A percentile compares a stretch with the other conserved stretches of the same genome.
These are phyloP conservation scores for Chalaropsis ovoidea DNA, from an alignment of 2,329 filamentous ascomycete genomes.

Conservation along the genomic window DNA sequence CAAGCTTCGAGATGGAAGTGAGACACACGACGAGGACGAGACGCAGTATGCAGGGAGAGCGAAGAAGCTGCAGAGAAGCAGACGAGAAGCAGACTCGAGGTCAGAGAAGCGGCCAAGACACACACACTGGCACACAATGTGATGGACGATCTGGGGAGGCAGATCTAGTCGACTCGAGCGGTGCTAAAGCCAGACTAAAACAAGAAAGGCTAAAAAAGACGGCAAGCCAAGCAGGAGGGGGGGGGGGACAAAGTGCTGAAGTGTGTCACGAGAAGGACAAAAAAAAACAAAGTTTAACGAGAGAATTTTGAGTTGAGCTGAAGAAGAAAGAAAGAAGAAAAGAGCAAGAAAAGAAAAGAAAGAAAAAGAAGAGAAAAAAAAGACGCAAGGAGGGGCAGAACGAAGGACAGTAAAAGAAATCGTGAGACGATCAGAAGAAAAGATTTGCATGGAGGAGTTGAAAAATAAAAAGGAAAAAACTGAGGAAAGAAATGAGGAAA, in stretches of 20 bases:
- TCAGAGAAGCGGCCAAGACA: not conserved
- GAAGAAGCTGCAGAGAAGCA: constrained; percentile 5
- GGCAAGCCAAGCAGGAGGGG: not conserved
- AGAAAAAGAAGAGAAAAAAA: not conserved
- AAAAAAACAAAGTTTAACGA: constrained; percentile 6
- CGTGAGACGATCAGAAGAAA: not conserved
- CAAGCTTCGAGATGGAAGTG: constrained; percentile 9
- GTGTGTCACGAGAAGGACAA: not conserved
- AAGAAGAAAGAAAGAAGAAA: not conserved
- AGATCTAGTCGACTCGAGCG: not conserved
- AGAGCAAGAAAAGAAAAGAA: not conserved
- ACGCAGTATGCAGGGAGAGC: not conserved
- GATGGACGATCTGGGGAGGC: not conserved
- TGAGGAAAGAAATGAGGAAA: too few species aligned
- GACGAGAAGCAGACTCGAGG: not conserved
- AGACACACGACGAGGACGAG: not conserved
- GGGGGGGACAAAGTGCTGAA: not conserved
- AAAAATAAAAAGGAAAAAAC: not conserved
- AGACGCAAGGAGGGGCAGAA: not conserved
- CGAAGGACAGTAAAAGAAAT: not conserved
- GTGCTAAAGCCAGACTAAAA: constrained; percentile 1
- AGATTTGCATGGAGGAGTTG: not conserved
- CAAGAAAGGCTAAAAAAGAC: not conserved
- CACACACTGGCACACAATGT: not conserved
- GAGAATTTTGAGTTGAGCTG: not conserved